Conservation (phyloP, 768 basidiomycete genomes). For the Peribolospora kevripleyi region DNA sequence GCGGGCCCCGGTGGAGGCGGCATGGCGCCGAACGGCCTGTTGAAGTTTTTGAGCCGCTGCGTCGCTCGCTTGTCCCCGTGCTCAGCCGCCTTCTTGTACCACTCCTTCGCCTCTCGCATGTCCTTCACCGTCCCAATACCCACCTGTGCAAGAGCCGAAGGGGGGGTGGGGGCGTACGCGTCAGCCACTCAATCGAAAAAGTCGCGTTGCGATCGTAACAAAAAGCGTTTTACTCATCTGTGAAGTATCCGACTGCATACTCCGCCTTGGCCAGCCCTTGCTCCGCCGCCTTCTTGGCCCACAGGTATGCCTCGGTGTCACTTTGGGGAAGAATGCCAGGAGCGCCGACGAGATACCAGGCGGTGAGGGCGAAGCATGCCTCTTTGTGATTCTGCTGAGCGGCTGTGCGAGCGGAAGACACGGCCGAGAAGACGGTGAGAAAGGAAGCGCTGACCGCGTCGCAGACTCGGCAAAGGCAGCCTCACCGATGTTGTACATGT, state of each 20-base stretch:
- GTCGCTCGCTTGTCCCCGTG: slow-evolving; percentile 79
- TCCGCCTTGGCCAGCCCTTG: slow-evolving; percentile 78
- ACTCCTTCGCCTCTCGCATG: slow-evolving; percentile 43
- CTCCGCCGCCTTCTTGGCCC: slow-evolving; percentile 90
- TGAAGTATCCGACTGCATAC: slow-evolving; percentile 95
- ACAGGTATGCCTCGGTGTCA: slow-evolving; percentile 90
- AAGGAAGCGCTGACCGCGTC: too few species aligned
- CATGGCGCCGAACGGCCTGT: slow-evolving; percentile 18
- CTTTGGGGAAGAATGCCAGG: slow-evolving; percentile 93
- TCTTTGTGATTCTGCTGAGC: slow-evolving; percentile 93
- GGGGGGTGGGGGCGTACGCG: background rate
- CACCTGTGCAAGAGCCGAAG: slow-evolving; percentile 23
- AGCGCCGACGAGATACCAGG: slow-evolving; percentile 97
- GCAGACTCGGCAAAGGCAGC: background rate
- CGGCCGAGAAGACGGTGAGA: slow-evolving; percentile 9
- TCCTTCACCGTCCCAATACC: slow-evolving; percentile 58
- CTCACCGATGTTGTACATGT: slow-evolving; percentile 60
- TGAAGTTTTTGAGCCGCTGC: slow-evolving; percentile 47
- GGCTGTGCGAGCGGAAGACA: slow-evolving; percentile 57
- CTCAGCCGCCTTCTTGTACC: slow-evolving; percentile 76
- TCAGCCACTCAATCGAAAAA: background rate
- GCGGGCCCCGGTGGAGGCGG: background rate
- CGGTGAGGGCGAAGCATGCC: slow-evolving; percentile 90
- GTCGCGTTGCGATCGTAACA: background rate
- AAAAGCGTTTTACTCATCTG: slow-evolving; percentile 26